Percentiles rank a stretch among this genome's conserved stretches.
These are phyloP conservation scores for Apodospora peruviana DNA, from an alignment of 495 filamentous ascomycete genomes.

Conservation along the genomic window DNA sequence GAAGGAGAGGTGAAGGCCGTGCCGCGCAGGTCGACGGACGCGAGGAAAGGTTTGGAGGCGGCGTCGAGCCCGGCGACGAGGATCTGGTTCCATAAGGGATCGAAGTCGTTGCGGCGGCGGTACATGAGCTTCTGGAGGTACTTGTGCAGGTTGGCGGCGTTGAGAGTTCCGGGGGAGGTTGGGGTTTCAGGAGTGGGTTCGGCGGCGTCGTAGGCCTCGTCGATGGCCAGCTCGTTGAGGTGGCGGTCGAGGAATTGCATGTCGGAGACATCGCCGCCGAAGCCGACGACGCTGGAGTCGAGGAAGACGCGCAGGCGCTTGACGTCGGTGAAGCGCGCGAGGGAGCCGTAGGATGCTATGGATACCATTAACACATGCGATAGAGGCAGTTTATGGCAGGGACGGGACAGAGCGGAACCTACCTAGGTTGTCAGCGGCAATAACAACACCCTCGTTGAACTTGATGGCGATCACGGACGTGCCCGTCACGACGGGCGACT, in stretches of 20 bases:
- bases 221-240: conserved; percentile 75
- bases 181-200: conserved; percentile 36
- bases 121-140: conserved; percentile 94
- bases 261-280: conserved; percentile 92
- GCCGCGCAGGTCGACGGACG: conserved; percentile 83
- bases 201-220: conserved; percentile 71
- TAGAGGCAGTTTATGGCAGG: conserved; percentile 1
- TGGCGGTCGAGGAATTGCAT: conserved; percentile 97
- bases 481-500: conserved; percentile 87
- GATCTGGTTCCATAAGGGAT: conserved; percentile 94
- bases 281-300: conserved; percentile 70
- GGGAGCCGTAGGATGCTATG: conserved; percentile 96
- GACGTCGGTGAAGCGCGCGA: conserved; percentile 93
- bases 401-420: conserved; percentile 12
- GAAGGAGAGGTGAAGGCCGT: conserved; percentile 84
- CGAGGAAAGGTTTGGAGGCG: conserved; percentile 77
- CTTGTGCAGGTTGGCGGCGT: conserved; percentile 90
- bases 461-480: conserved; percentile 92
- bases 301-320: conserved; percentile 83
- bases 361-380: no score
- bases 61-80: conserved; percentile 85
- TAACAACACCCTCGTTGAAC: conserved; percentile 92
- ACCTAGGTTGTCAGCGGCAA: conserved; percentile 97
- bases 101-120: conserved; percentile 86
- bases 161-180: conserved; percentile 50